Conservation (phyloP, 768 basidiomycete genomes). For the Calocera viscosa region DNA sequence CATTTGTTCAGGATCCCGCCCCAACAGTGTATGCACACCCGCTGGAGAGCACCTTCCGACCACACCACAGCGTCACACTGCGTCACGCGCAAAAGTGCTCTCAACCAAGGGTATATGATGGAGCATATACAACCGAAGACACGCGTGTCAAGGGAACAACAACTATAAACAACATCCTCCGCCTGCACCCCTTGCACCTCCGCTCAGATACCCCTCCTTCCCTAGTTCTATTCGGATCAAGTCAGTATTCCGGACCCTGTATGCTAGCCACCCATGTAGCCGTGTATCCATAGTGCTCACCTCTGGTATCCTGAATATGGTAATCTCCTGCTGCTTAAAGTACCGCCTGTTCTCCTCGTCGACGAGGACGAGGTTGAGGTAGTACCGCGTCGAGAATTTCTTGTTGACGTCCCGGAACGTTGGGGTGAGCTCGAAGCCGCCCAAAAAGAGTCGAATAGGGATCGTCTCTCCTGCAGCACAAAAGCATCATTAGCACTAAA, state of each 20-base stretch:
- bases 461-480: conserved; percentile 77
- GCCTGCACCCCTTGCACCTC: background rate
- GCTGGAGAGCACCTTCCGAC: too few relatives aligned
- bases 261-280: background rate
- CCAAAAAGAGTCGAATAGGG: conserved; percentile 92
- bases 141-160: background rate
- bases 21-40: too few relatives aligned
- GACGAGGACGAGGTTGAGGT: conserved; percentile 91
- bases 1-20: too few relatives aligned
- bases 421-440: conserved; percentile 95
- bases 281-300: conserved; percentile 28
- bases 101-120: background rate
- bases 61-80: too few relatives aligned
- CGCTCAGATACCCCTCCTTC: background rate
- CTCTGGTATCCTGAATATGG: conserved; percentile 81
- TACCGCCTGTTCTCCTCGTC: conserved; percentile 97
- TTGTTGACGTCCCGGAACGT: conserved; percentile 99
- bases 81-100: conserved; percentile 1
- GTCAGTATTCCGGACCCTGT: background rate
- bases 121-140: conserved; percentile 1
- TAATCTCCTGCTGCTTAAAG: conserved; percentile 96
- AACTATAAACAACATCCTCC: background rate
- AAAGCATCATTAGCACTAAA: background rate
- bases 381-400: conserved; percentile 95
- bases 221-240: background rate